Evolutionary conservation across 495 filamentous ascomycete species (phyloP), one percentile per base, ranked within the genome.

Genomic region (Rusavskia elegans): DNA sequence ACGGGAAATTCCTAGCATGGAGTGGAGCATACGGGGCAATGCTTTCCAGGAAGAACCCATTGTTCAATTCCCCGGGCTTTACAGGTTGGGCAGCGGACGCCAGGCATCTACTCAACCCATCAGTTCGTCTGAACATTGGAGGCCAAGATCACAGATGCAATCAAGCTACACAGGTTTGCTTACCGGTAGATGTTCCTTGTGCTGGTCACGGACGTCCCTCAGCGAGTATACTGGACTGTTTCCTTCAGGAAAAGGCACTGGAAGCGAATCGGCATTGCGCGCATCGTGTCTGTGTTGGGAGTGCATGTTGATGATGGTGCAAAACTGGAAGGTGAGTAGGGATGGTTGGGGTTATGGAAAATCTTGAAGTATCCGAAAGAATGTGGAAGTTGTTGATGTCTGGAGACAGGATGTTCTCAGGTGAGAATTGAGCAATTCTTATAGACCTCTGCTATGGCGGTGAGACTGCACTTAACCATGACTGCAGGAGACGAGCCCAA

Each of bases 31-130:
- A 21, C 20, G 6, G 52, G 71, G 52, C 71, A 75, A 53, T 67
- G 63, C 52, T 73, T 75, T 19, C 71, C 71, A 10, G 71, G 71
- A 51, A 75, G 72, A 0, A 75, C 71, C 71, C 71, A 75, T 35
- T 65, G 64, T 53, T 73, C 71, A 44, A 66, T 59, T 3, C 71
- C 71, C 27, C 65, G 40, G 0, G 54, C 51, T 17, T 56, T 50
- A 54, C 71, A 75, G n/a, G 54, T 69, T 19, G 68, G 71, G 56
- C 71, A 75, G 16, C 68, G 64, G n/a, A 71, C 66, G 50, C 71
- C 71, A 16, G 71, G 69, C 71, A 75, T 75, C 71, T 75, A 44
- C 44, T 20, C 54, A 5, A 48, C 41, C 9, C 8, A 53, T 30
- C n/a, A 8, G 10, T 35, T 4, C 25, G 4, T 35, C 10, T 35